phyloP scores from a whole-genome alignment of 164 flowering plant species.

The Houttuynia cordata region DNA sequence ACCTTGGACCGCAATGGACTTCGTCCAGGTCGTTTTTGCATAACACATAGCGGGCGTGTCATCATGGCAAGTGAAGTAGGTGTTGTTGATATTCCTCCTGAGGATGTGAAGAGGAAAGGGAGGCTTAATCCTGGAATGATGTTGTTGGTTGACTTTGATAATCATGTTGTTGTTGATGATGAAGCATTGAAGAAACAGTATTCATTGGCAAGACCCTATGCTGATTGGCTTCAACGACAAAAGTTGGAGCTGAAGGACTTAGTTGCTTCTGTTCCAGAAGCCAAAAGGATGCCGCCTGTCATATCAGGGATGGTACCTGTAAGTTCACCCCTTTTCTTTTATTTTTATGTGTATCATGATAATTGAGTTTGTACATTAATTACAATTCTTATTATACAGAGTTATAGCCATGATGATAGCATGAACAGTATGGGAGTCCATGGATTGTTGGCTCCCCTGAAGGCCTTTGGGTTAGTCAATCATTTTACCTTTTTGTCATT shows the following conservation, averaged over 20 bases:
- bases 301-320: conserved; percentile 64
- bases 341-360: not conserved
- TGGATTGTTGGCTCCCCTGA: conserved; percentile 83
- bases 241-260: conserved; percentile 75
- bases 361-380: not conserved
- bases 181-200: conserved; percentile 89
- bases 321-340: conserved; percentile 13
- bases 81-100: conserved; percentile 90
- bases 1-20: conserved; percentile 95
- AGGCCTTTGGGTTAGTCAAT: conserved; percentile 81
- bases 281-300: conserved; percentile 45
- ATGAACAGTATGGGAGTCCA: conserved; percentile 79
- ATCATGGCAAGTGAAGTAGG: conserved; percentile 99
- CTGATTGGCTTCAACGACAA: conserved; percentile 85
- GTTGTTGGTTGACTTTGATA: conserved; percentile 97
- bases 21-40: conserved; percentile 94
- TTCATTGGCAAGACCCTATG: conserved; percentile 84
- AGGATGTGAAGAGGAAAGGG: conserved; percentile 85
- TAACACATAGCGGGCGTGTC: conserved; percentile 90
- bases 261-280: conserved; percentile 49
- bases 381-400: conserved; percentile 21
- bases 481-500: not conserved
- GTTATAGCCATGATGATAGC: conserved; percentile 38
- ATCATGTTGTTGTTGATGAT: conserved; percentile 93
- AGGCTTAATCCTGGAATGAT: conserved; percentile 99